phyloP scores from a whole-genome alignment of 345 rosid species.

The Lepidium sativum region DNA sequence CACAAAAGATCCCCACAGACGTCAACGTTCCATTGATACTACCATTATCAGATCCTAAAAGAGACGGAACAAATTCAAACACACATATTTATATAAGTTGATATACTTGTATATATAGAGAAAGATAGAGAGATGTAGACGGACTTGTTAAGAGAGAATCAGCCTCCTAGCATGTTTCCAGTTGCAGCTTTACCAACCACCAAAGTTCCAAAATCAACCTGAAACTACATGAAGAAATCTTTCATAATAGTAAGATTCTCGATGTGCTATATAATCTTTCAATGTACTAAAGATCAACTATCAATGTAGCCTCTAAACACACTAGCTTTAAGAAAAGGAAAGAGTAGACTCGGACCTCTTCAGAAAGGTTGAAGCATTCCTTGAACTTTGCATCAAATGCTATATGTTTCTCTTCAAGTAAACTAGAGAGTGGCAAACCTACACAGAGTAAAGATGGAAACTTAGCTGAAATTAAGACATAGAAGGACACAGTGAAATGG shows the following conservation, averaged over 20 bases:
- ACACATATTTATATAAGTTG: background rate
- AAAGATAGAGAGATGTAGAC: background rate
- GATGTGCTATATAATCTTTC: no score
- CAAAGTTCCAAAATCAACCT: slow-evolving; percentile 56
- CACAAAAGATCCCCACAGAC: slow-evolving; percentile 6
- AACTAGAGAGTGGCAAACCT: slow-evolving; percentile 49
- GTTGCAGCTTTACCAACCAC: slow-evolving; percentile 73
- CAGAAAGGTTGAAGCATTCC: slow-evolving; percentile 42
- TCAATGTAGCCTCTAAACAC: background rate
- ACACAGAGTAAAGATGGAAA: background rate
- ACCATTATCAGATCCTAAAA: slow-evolving; percentile 29
- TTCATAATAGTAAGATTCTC: background rate
- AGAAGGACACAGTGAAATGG: background rate
- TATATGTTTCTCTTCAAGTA: slow-evolving; percentile 46
- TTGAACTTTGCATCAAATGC: slow-evolving; percentile 69
- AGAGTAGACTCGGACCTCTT: slow-evolving; percentile 39
- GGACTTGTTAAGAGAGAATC: slow-evolving; percentile 28
- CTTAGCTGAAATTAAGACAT: background rate
- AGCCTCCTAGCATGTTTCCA: slow-evolving; percentile 87
- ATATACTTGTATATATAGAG: background rate
- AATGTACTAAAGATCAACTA: background rate
- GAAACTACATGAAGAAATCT: slow-evolving; percentile 19
- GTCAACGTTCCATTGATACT: slow-evolving; percentile 20
- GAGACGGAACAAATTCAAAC: slow-evolving; percentile 20
- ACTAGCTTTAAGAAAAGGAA: background rate